Percentiles rank a stretch among this genome's conserved stretches.
Conservation (phyloP, 768 basidiomycete species). For the Leccinum boreale region DNA sequence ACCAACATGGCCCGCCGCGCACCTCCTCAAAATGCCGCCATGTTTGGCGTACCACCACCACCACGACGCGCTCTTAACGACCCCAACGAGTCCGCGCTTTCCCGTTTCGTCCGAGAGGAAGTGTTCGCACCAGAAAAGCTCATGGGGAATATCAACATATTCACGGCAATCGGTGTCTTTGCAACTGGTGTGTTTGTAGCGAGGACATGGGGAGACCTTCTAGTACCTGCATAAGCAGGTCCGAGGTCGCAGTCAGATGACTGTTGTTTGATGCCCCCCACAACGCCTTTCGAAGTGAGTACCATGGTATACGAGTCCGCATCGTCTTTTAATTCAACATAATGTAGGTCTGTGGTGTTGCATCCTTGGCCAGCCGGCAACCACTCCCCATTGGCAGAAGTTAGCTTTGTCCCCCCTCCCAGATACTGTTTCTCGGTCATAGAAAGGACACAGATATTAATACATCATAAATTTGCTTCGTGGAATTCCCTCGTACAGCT, state of each 20-base stretch:
- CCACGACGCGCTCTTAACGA: conserved; percentile 45
- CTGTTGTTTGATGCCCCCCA: background rate
- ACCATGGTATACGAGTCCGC: background rate
- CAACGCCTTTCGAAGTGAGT: conserved; percentile 7
- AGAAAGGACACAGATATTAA: conserved; percentile 16
- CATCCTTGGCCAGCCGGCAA: conserved; percentile 1
- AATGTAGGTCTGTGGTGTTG: conserved; percentile 1
- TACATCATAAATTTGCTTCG: conserved; percentile 11
- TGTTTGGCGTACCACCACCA: conserved; percentile 47
- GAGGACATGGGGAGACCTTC: conserved; percentile 74
- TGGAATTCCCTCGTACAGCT: conserved; percentile 6
- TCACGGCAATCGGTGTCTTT: conserved; percentile 65
- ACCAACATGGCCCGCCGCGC: conserved; percentile 64
- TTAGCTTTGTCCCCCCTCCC: conserved; percentile 16
- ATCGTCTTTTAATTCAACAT: background rate
- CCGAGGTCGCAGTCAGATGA: background rate
- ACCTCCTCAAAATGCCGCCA: conserved; percentile 51
- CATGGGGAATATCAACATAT: conserved; percentile 68
- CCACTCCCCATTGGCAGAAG: conserved; percentile 7
- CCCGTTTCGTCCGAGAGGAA: conserved; percentile 54
- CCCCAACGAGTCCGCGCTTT: conserved; percentile 62
- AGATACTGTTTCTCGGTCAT: conserved; percentile 18
- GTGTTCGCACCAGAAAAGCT: conserved; percentile 72
- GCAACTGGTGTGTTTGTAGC: conserved; percentile 66
- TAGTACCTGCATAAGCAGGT: conserved; percentile 55